phyloP scores from a whole-genome alignment of 352 stramenopile genomes.

The Phytophthora hybrid region DNA sequence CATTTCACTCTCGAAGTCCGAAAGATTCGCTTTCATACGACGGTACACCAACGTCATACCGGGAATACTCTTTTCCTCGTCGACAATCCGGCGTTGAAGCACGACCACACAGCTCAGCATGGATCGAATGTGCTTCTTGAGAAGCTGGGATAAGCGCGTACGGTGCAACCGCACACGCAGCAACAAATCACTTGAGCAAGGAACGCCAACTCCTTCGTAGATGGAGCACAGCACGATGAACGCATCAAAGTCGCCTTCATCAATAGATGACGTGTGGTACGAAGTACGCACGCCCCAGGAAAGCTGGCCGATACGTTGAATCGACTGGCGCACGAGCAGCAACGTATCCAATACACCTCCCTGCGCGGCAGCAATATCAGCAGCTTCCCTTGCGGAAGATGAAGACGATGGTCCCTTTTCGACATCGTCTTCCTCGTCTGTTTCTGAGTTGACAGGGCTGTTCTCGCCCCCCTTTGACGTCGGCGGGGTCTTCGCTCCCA shows the following conservation, averaged over 20 bases:
- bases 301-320: slow-evolving; percentile 83
- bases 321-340: slow-evolving; percentile 85
- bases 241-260: slow-evolving; percentile 85
- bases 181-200: slow-evolving; percentile 74
- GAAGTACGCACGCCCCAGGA: slow-evolving; percentile 87
- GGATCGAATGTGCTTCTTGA: slow-evolving; percentile 79
- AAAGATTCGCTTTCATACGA: slow-evolving; percentile 63
- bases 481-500: slow-evolving; percentile 54
- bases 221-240: slow-evolving; percentile 90
- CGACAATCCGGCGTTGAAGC: slow-evolving; percentile 76
- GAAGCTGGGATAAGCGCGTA: slow-evolving; percentile 66
- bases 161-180: slow-evolving; percentile 80
- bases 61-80: slow-evolving; percentile 80
- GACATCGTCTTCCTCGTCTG: slow-evolving; percentile 75
- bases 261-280: slow-evolving; percentile 85
- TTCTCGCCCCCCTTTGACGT: slow-evolving; percentile 35
- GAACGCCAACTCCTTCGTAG: slow-evolving; percentile 70
- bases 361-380: slow-evolving; percentile 60
- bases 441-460: slow-evolving; percentile 80
- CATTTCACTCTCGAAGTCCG: slow-evolving; percentile 77
- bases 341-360: slow-evolving; percentile 80
- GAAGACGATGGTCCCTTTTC: slow-evolving; percentile 70
- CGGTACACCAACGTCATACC: slow-evolving; percentile 83
- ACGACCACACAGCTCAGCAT: slow-evolving; percentile 79
- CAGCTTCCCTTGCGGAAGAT: slow-evolving; percentile 62